These are phyloP conservation scores for Candida sp. DNA, from an alignment of 1,139 yeast species.

Conservation along the genomic window DNA sequence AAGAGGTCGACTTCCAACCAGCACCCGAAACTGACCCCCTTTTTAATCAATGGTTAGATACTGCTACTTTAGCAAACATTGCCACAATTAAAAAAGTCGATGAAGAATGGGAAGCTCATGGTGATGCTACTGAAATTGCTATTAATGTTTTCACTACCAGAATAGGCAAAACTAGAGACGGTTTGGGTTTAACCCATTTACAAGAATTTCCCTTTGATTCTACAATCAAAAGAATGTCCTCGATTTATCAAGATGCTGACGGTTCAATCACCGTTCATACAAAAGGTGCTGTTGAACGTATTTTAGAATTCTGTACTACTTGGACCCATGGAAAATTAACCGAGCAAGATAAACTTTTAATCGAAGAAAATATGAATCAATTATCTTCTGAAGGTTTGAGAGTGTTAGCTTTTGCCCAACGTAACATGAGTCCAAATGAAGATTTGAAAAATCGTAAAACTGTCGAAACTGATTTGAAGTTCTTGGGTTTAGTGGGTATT, in stretches of 20 bases:
- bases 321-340: constrained; percentile 52
- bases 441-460: constrained; percentile 38
- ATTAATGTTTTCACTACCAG: constrained; percentile 70
- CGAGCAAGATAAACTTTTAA: constrained; percentile 32
- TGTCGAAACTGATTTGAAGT: constrained; percentile 54
- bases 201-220: constrained; percentile 80
- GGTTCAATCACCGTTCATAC: constrained; percentile 44
- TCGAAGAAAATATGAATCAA: constrained; percentile 59
- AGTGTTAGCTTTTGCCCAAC: constrained; percentile 67
- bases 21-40: constrained; percentile 16
- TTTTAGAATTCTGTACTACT: constrained; percentile 52
- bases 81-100: constrained; percentile 45
- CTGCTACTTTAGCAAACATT: constrained; percentile 73
- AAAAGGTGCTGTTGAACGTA: constrained; percentile 81
- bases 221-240: constrained; percentile 71
- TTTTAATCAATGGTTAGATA: constrained; percentile 47
- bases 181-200: constrained; percentile 38
- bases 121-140: constrained; percentile 86
- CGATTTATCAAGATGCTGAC: constrained; percentile 43
- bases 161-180: constrained; percentile 45
- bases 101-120: constrained; percentile 70
- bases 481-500: constrained; percentile 73
- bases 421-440: constrained; percentile 19
- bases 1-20: constrained; percentile 32
- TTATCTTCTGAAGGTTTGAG: constrained; percentile 70